phyloP scores from a whole-genome alignment of 345 rosid genomes.

The Stellera chamaejasme region DNA sequence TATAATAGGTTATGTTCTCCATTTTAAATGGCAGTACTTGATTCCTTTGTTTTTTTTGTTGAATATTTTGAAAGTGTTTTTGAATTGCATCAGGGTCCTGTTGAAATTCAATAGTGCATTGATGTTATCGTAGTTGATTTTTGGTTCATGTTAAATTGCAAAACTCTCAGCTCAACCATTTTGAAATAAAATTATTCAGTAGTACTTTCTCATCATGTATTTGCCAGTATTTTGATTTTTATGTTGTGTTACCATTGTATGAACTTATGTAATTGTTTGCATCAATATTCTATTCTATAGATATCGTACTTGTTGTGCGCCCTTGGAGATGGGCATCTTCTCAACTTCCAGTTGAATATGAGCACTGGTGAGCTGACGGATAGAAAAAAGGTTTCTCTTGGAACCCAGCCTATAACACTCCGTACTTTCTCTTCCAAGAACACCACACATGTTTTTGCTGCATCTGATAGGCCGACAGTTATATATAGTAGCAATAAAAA shows the following conservation, averaged over 20 bases:
- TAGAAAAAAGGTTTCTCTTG: slow-evolving; percentile 84
- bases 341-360: slow-evolving; percentile 73
- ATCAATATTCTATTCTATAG: slow-evolving; percentile 28
- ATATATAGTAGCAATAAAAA: slow-evolving; percentile 98
- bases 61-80: background rate
- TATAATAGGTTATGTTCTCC: slow-evolving; percentile 1
- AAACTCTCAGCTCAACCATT: background rate
- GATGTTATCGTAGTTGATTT: no score
- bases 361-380: slow-evolving; percentile 63
- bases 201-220: background rate
- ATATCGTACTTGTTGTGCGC: slow-evolving; percentile 90
- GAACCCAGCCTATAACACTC: slow-evolving; percentile 93
- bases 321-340: slow-evolving; percentile 95
- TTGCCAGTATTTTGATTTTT: background rate
- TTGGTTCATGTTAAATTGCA: no score
- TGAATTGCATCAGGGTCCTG: background rate
- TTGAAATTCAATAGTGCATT: slow-evolving; percentile 1
- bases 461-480: slow-evolving; percentile 94
- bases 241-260: background rate
- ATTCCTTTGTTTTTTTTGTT: background rate
- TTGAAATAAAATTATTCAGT: no score
- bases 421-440: slow-evolving; percentile 94
- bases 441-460: slow-evolving; percentile 87
- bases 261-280: background rate
- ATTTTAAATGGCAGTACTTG: background rate